Evolutionary conservation across 257 asterid species (phyloP).

Genomic region (Eucommia ulmoides): DNA sequence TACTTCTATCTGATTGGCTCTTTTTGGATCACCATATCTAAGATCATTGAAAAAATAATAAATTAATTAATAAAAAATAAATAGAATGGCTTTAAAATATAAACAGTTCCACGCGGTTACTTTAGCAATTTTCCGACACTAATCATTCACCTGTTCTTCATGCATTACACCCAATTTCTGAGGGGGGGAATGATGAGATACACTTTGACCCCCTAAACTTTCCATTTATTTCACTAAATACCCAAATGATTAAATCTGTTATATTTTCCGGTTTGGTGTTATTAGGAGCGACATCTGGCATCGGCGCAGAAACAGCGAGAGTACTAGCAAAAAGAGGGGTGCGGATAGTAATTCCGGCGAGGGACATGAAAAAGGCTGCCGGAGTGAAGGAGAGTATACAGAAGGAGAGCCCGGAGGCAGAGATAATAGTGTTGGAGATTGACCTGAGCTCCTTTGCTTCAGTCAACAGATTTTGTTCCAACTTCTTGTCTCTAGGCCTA

Average conservation of each 20-base stretch:
- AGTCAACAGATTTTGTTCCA: conserved; percentile 60
- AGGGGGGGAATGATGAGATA: too few relatives aligned
- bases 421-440: conserved; percentile 50
- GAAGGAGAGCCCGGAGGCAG: conserved; percentile 46
- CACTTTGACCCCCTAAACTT: too few relatives aligned
- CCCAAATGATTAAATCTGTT: too few relatives aligned
- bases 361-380: conserved; percentile 54
- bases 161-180: too few relatives aligned
- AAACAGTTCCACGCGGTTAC: too few relatives aligned
- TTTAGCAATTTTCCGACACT: too few relatives aligned
- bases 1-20: conserved; percentile 4
- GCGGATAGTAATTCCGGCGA: conserved; percentile 64
- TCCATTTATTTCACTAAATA: too few relatives aligned
- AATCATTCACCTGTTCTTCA: too few relatives aligned
- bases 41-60: too few relatives aligned
- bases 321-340: conserved; percentile 79
- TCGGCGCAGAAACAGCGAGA: conserved; percentile 86
- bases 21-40: conserved; percentile 12
- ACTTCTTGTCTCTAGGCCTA: conserved; percentile 60
- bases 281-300: conserved; percentile 85
- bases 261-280: too few relatives aligned
- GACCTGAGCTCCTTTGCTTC: conserved; percentile 83
- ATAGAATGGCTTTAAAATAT: too few relatives aligned
- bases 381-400: conserved; percentile 44
- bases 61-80: too few relatives aligned